phyloP scores from a whole-genome alignment of 805 yeast genomes.

The Barnettozyma populi region DNA sequence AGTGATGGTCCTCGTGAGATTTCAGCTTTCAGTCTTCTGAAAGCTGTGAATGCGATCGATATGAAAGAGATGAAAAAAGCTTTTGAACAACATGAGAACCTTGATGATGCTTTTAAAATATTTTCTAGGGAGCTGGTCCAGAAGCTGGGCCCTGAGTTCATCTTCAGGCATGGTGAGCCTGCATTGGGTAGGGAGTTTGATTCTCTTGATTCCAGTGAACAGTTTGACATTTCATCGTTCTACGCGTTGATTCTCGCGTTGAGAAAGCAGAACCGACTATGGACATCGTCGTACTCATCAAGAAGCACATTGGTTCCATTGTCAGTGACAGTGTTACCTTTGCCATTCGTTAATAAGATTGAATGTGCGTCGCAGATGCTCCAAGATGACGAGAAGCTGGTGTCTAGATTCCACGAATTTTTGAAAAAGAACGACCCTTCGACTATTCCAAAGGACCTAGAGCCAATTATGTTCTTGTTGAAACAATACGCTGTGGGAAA shows the following conservation, averaged over 20 bases:
- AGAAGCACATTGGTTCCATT: constrained; percentile 33
- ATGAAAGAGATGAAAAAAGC: constrained; percentile 23
- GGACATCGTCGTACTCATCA: constrained; percentile 34
- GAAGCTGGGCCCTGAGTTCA: constrained; percentile 24
- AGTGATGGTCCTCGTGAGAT: constrained; percentile 36
- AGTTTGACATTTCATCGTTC: constrained; percentile 25
- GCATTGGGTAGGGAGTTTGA: constrained; percentile 18
- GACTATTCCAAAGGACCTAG: constrained; percentile 15
- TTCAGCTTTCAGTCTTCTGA: constrained; percentile 33
- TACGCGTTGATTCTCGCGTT: constrained; percentile 46
- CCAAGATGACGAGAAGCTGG: constrained; percentile 23
- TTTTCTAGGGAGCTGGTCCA: constrained; percentile 15
- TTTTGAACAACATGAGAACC: constrained; percentile 9
- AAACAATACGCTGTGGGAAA: constrained; percentile 55
- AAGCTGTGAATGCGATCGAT: constrained; percentile 31
- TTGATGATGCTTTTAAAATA: constrained; percentile 25
- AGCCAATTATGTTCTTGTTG: constrained; percentile 40
- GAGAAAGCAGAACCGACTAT: constrained; percentile 42
- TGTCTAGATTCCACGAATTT: constrained; percentile 23
- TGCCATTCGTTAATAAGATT: constrained; percentile 30
- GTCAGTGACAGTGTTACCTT: constrained; percentile 40
- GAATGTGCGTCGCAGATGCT: constrained; percentile 27
- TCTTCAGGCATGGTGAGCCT: constrained; percentile 15
- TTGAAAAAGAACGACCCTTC: constrained; percentile 10
- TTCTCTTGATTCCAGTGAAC: background rate